Conservation (phyloP, 352 stramenopile genomes). For the Phytophthora quininea region DNA sequence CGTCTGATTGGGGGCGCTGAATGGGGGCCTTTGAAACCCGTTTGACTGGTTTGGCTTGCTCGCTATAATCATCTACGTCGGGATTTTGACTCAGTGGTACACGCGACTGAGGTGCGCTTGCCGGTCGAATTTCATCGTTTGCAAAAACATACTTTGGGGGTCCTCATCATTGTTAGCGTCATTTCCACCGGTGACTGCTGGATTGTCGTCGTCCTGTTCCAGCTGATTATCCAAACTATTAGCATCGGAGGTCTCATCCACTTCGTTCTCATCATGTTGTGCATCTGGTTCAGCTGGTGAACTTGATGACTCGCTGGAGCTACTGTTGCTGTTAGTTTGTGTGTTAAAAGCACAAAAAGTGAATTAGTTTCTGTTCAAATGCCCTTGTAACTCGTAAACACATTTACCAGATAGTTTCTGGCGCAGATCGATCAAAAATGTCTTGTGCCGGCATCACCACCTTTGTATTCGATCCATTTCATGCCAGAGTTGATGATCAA, state of each 20-base stretch:
- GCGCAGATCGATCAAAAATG: constrained; percentile 46
- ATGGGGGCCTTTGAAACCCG: constrained; percentile 23
- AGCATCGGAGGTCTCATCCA: no score
- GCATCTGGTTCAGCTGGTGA: constrained; percentile 4
- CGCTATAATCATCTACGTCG: constrained; percentile 1
- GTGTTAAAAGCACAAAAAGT: background rate
- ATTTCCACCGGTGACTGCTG: background rate
- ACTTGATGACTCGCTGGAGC: background rate
- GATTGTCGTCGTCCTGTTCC: no score
- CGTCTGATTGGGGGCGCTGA: constrained; percentile 34
- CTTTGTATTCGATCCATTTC: constrained; percentile 27
- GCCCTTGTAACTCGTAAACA: no score
- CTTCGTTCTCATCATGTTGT: background rate
- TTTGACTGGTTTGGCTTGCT: no score
- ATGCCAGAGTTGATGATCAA: constrained; percentile 77
- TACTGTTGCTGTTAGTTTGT: constrained; percentile 3
- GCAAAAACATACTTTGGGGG: background rate
- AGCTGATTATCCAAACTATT: no score
- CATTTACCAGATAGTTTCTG: constrained; percentile 12
- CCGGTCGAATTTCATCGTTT: constrained; percentile 8
- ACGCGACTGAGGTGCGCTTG: constrained; percentile 16
- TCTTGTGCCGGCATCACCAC: constrained; percentile 64
- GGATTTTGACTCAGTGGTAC: constrained; percentile 7
- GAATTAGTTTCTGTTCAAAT: no score
- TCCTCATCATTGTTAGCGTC: background rate